Percentiles rank a stretch among this genome's conserved stretches.
Evolutionary conservation across 805 yeast species (phyloP).

Genomic region (Henningerozyma blattae): DNA sequence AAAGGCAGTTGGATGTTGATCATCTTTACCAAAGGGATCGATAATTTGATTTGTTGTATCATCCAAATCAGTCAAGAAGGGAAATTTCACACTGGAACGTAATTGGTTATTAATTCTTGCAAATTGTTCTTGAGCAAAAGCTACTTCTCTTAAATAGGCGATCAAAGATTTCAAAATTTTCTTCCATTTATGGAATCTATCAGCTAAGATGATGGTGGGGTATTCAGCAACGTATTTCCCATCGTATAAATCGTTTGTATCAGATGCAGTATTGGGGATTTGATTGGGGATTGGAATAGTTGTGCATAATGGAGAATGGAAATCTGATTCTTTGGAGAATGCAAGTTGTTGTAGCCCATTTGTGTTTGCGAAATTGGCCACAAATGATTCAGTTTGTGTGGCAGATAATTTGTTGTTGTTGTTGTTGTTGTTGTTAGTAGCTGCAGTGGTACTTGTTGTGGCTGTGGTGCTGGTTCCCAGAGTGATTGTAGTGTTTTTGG

Average conservation of each 20-base stretch:
- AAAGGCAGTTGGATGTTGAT: slow-evolving; percentile 3
- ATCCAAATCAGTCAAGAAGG: slow-evolving; percentile 26
- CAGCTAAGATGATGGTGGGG: slow-evolving; percentile 75
- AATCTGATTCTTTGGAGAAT: slow-evolving; percentile 19
- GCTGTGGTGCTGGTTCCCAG: not conserved
- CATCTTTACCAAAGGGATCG: slow-evolving; percentile 25
- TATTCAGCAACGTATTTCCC: slow-evolving; percentile 15
- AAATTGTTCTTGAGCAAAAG: slow-evolving; percentile 71
- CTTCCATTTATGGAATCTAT: slow-evolving; percentile 74
- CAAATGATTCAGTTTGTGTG: too few species aligned
- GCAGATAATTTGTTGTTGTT: too few species aligned
- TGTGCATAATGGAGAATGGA: slow-evolving; percentile 23
- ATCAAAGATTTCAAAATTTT: slow-evolving; percentile 59
- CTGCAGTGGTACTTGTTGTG: not conserved
- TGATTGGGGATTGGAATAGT: slow-evolving; percentile 24
- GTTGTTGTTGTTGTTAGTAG: too few species aligned
- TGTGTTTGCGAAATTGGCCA: not conserved
- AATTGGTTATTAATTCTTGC: slow-evolving; percentile 54
- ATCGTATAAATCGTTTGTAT: not conserved
- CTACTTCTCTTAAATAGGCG: slow-evolving; percentile 60
- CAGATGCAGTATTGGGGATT: slow-evolving; percentile 6
- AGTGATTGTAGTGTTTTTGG: not conserved
- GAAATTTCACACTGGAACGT: slow-evolving; percentile 48
- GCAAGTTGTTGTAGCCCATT: slow-evolving; percentile 4
- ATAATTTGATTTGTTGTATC: slow-evolving; percentile 27